Conservation (phyloP, 2,329 filamentous ascomycete genomes). For the Fusarium chlamydosporum region DNA sequence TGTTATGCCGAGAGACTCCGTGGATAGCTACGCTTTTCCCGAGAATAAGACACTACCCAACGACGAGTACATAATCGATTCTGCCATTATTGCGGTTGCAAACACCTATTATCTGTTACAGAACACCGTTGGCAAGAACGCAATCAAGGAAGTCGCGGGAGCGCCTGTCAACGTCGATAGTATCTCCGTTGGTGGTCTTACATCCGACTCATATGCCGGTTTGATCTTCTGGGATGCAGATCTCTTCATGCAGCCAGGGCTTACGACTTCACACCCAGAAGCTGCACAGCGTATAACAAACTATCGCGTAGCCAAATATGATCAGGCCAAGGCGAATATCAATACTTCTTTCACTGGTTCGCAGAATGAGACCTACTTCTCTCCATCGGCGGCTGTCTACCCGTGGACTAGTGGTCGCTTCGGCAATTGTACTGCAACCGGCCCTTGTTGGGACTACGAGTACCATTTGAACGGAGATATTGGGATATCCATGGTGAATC, state of each 20-base stretch:
- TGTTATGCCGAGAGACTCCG: slow-evolving; percentile 3
- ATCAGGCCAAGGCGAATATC: slow-evolving; percentile 5
- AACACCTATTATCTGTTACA: slow-evolving; percentile 13
- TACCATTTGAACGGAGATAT: slow-evolving; percentile 11
- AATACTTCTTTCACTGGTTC: background rate
- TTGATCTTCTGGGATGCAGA: slow-evolving; percentile 15
- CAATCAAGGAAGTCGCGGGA: background rate
- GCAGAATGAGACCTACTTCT: slow-evolving; percentile 12
- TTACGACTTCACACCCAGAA: slow-evolving; percentile 6
- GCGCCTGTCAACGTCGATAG: slow-evolving; percentile 12
- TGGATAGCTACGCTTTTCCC: slow-evolving; percentile 3
- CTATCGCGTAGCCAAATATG: slow-evolving; percentile 3
- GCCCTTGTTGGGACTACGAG: slow-evolving; percentile 21
- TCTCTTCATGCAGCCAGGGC: slow-evolving; percentile 19
- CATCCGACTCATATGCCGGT: slow-evolving; percentile 16
- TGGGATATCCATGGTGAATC: slow-evolving; percentile 3
- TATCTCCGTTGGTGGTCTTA: slow-evolving; percentile 4
- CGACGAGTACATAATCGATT: slow-evolving; percentile 15
- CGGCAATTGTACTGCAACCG: slow-evolving; percentile 10
- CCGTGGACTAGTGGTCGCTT: slow-evolving; percentile 4
- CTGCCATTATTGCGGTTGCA: background rate
- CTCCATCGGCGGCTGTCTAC: slow-evolving; percentile 6
- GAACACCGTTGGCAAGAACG: slow-evolving; percentile 13
- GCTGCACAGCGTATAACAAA: slow-evolving; percentile 15
- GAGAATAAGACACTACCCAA: background rate